These are phyloP conservation scores for Hypoxylon fragiforme DNA, from an alignment of 495 filamentous ascomycete species.

Conservation along the genomic window DNA sequence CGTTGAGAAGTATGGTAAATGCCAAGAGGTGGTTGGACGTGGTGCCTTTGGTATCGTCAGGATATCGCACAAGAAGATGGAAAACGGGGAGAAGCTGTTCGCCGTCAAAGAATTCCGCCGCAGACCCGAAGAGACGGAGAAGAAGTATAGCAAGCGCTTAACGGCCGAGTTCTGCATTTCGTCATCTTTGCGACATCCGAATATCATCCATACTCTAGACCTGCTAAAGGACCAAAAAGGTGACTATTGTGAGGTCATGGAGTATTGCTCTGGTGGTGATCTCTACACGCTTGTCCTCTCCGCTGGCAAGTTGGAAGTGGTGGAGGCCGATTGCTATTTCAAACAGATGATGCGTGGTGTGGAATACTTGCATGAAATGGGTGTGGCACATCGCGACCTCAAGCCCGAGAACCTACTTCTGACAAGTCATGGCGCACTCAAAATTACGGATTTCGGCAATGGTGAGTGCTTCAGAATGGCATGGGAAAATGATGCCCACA, in stretches of 20 bases:
- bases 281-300: slow-evolving; percentile 93
- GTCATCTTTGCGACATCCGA: slow-evolving; percentile 92
- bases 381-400: slow-evolving; percentile 93
- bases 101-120: slow-evolving; percentile 98
- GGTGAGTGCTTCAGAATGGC: slow-evolving; percentile 99
- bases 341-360: slow-evolving; percentile 99
- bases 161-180: slow-evolving; percentile 99
- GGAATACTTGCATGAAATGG: slow-evolving; percentile 99
- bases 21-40: slow-evolving; percentile 96
- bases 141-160: slow-evolving; percentile 96
- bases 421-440: slow-evolving; percentile 90
- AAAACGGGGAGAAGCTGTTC: slow-evolving; percentile 90
- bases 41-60: slow-evolving; percentile 97
- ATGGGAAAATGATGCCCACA: slow-evolving; percentile 97
- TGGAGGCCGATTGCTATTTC: slow-evolving; percentile 97
- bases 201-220: slow-evolving; percentile 97
- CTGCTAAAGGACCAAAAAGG: slow-evolving; percentile 94
- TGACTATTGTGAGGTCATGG: slow-evolving; percentile 99
- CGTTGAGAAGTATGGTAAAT: slow-evolving; percentile 98
- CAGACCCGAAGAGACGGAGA: slow-evolving; percentile 86
- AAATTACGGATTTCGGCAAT: slow-evolving; percentile 99
- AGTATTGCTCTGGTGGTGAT: slow-evolving; percentile 96
- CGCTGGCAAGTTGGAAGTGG: slow-evolving; percentile 88
- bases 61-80: slow-evolving; percentile 95
- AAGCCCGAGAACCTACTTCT: slow-evolving; percentile 97